phyloP scores from a whole-genome alignment of 1,284 basidiomycete species.

The Trichosporon inkin region DNA sequence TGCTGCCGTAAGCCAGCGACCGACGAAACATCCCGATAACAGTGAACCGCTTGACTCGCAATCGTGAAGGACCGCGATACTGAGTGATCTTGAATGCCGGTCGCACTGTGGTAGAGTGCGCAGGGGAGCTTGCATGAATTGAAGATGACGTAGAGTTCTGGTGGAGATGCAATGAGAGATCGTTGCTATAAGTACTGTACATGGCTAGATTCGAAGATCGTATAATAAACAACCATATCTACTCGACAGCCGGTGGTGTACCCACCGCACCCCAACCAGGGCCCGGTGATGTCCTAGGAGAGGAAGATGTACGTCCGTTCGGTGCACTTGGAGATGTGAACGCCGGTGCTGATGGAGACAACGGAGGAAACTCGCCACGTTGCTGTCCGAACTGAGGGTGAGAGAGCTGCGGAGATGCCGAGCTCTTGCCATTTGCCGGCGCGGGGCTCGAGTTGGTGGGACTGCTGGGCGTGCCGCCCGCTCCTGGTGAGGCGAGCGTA shows the following conservation, averaged over 20 bases:
- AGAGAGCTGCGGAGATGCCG: not conserved
- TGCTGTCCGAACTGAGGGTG: not conserved
- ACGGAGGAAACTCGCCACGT: slow-evolving; percentile 15
- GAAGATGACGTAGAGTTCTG: not conserved
- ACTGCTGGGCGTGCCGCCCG: not conserved
- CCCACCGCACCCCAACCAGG: slow-evolving; percentile 8
- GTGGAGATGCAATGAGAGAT: not conserved
- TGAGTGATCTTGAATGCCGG: too few relatives aligned
- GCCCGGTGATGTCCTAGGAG: slow-evolving; percentile 1
- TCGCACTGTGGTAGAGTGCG: too few relatives aligned
- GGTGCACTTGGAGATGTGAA: slow-evolving; percentile 6
- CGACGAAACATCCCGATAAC: too few relatives aligned
- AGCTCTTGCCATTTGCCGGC: not conserved
- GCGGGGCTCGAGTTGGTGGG: not conserved
- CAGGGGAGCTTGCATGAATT: not conserved
- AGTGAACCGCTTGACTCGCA: too few relatives aligned
- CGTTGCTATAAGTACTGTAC: slow-evolving; percentile 1
- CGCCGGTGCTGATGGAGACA: slow-evolving; percentile 13
- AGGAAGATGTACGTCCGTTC: slow-evolving; percentile 7
- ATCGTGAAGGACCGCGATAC: too few relatives aligned
- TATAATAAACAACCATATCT: not conserved
- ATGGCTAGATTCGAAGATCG: not conserved
- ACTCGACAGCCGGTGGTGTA: not conserved
- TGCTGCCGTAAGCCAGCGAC: too few relatives aligned
- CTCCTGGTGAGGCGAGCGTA: slow-evolving; percentile 21